Conservation (phyloP, 75 land plant genomes). For the Pinus taeda region DNA sequence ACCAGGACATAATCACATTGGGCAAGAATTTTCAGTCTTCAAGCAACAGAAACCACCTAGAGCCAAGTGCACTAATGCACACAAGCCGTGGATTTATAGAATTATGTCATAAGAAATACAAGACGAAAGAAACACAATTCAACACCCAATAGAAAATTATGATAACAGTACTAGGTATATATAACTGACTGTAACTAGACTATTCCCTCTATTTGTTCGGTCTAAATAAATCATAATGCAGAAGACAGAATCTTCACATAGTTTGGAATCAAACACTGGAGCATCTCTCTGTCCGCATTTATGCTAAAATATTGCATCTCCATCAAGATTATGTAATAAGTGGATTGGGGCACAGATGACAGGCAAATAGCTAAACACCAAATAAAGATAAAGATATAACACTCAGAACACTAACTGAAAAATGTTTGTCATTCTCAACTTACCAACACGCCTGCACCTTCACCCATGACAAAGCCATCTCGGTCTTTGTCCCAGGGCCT, state of each 20-base stretch:
- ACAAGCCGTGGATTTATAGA: background rate
- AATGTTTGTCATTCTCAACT: constrained; percentile 10
- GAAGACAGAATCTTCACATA: too few relatives aligned
- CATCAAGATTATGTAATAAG: background rate
- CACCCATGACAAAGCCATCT: constrained; percentile 91
- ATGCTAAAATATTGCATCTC: background rate
- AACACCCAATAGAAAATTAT: background rate
- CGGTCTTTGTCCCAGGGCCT: constrained; percentile 89
- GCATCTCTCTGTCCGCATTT: constrained; percentile 2
- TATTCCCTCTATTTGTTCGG: too few relatives aligned
- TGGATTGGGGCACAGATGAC: background rate
- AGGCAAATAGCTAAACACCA: background rate
- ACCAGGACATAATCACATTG: background rate
- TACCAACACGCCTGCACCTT: constrained; percentile 87
- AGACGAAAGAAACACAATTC: background rate
- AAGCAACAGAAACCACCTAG: background rate
- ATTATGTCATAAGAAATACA: background rate
- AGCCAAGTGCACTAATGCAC: background rate
- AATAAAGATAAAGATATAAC: background rate
- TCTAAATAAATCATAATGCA: too few relatives aligned
- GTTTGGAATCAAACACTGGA: background rate
- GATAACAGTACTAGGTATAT: too few relatives aligned
- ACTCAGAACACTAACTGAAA: background rate
- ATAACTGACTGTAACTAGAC: too few relatives aligned
- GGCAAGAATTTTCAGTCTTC: background rate